These are phyloP conservation scores for Phytophthora constricta DNA, from an alignment of 352 stramenopile genomes.

Conservation along the genomic window DNA sequence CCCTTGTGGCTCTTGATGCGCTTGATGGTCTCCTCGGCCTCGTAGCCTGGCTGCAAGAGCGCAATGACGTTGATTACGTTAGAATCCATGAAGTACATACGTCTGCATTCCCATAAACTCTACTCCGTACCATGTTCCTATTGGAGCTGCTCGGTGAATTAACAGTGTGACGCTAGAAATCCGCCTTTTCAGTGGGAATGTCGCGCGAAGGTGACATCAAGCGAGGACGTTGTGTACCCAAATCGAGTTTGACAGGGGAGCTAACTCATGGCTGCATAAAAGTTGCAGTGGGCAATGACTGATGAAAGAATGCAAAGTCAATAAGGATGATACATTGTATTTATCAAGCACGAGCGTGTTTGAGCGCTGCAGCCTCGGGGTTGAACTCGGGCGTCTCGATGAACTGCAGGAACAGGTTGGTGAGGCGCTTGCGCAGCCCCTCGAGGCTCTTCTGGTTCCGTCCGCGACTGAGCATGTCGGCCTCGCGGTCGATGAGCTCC, in stretches of 20 bases:
- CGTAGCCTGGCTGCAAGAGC: conserved; percentile 68
- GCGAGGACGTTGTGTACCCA: background rate
- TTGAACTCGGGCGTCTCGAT: conserved; percentile 95
- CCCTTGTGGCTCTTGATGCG: conserved; percentile 95
- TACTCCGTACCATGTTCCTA: too few species aligned
- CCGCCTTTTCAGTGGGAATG: background rate
- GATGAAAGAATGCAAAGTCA: too few species aligned
- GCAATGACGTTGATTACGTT: too few species aligned
- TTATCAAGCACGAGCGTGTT: conserved; percentile 32
- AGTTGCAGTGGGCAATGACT: background rate
- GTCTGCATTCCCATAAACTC: too few species aligned
- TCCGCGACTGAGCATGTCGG: conserved; percentile 92
- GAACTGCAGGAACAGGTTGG: conserved; percentile 92
- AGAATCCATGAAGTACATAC: too few species aligned
- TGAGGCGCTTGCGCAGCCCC: conserved; percentile 85
- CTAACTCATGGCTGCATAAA: conserved; percentile 4
- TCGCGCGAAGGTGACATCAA: background rate
- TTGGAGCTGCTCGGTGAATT: too few species aligned
- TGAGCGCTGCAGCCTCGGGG: conserved; percentile 80
- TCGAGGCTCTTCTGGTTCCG: conserved; percentile 81
- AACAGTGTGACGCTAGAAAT: background rate
- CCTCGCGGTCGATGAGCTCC: conserved; percentile 93
- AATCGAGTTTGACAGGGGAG: conserved; percentile 9
- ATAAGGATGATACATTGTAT: too few species aligned
- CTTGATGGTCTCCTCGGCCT: conserved; percentile 96